These are phyloP conservation scores for Saturnispora halmiae DNA, from an alignment of 805 yeast genomes.

Conservation along the genomic window DNA sequence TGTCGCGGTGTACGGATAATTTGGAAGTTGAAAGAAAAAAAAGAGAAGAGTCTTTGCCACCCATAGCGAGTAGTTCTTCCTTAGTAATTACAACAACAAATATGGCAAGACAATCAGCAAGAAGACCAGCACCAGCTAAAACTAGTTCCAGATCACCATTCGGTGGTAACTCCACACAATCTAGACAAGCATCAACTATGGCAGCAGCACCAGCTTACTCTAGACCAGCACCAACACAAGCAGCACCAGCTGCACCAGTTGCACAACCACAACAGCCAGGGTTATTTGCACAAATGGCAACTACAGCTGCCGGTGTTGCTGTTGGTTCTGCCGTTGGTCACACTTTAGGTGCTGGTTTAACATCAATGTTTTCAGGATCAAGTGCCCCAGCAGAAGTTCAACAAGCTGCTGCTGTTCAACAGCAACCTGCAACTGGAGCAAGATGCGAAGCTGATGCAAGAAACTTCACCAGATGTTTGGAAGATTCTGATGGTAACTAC, in stretches of 20 bases:
- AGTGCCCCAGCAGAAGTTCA: constrained; percentile 30
- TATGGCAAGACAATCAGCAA: constrained; percentile 31
- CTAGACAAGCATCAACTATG: constrained; percentile 70
- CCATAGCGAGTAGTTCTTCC: too few species aligned
- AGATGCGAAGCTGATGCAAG: constrained; percentile 91
- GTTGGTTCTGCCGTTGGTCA: constrained; percentile 97
- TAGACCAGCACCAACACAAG: constrained; percentile 39
- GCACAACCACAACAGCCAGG: constrained; percentile 64
- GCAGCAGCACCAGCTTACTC: constrained; percentile 42
- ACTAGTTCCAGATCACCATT: constrained; percentile 24
- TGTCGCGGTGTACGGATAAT: too few species aligned
- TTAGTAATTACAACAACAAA: background rate
- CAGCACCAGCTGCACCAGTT: constrained; percentile 32
- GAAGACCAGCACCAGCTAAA: constrained; percentile 36
- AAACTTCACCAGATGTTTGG: constrained; percentile 90
- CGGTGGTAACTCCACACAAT: constrained; percentile 29
- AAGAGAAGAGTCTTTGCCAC: background rate
- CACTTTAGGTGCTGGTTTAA: constrained; percentile 90
- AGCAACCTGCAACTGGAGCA: constrained; percentile 29
- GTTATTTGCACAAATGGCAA: constrained; percentile 92
- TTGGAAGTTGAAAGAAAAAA: too few species aligned
- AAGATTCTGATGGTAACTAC: constrained; percentile 90
- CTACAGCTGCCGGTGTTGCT: constrained; percentile 99
- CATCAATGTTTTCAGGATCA: constrained; percentile 81
- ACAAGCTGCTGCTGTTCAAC: constrained; percentile 27